phyloP scores from a whole-genome alignment of 768 basidiomycete genomes.

The Mrakia frigida region DNA sequence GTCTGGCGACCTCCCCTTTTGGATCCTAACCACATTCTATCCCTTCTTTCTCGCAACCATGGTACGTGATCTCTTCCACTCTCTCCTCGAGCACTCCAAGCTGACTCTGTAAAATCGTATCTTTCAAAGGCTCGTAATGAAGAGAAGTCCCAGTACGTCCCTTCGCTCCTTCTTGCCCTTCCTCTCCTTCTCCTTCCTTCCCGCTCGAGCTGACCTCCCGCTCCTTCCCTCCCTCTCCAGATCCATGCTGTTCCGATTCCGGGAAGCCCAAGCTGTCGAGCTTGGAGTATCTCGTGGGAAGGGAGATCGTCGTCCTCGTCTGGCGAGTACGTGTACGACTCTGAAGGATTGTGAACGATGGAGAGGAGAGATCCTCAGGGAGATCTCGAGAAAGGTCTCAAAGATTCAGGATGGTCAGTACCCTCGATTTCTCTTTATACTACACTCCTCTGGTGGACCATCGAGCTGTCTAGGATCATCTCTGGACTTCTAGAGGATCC shows the following conservation, averaged over 20 bases:
- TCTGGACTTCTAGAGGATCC: neutral
- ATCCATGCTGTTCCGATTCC: constrained; percentile 89
- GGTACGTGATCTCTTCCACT: neutral
- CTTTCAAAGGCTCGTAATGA: constrained; percentile 83
- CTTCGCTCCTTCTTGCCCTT: neutral
- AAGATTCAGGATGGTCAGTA: constrained; percentile 90
- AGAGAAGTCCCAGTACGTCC: constrained; percentile 74
- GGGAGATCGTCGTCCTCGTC: constrained; percentile 76
- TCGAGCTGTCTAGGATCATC: neutral
- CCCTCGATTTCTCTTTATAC: neutral
- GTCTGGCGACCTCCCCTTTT: no score
- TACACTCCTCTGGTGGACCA: neutral
- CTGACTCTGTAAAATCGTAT: no score
- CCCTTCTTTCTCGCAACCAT: neutral
- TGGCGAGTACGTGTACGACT: constrained; percentile 88
- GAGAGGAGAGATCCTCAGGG: constrained; percentile 89
- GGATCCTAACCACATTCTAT: neutral
- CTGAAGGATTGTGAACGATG: constrained; percentile 89
- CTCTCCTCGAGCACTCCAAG: no score
- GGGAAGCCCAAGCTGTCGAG: constrained; percentile 92
- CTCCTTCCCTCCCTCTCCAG: constrained; percentile 11
- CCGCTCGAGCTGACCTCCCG: neutral
- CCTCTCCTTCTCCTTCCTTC: neutral
- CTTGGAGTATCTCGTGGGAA: constrained; percentile 77
- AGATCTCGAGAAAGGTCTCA: constrained; percentile 92